These are phyloP conservation scores for Begonia fuchsioides DNA, from an alignment of 306 rosid genomes.

Conservation along the genomic window DNA sequence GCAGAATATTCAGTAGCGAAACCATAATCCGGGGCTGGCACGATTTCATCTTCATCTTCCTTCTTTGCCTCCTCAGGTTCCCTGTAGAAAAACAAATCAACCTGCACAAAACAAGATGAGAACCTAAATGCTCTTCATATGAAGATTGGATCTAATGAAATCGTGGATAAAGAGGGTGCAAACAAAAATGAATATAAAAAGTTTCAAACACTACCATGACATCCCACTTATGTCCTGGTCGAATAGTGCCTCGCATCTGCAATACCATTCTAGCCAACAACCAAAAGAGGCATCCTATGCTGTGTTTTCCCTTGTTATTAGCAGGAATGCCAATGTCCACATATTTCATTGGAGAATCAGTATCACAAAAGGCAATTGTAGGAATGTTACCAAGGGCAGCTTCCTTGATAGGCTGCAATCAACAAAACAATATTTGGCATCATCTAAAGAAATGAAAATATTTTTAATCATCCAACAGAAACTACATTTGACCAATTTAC, in stretches of 20 bases:
- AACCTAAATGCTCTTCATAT: too few relatives aligned
- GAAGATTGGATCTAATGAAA: too few relatives aligned
- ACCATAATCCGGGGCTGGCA: constrained; percentile 26
- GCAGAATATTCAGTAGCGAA: constrained; percentile 22
- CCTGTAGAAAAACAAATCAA: constrained; percentile 67
- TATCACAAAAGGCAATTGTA: constrained; percentile 74
- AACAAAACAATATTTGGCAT: background rate
- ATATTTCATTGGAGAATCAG: constrained; percentile 59
- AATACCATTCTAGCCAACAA: constrained; percentile 71
- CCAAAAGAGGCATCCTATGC: constrained; percentile 70
- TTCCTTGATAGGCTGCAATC: constrained; percentile 73
- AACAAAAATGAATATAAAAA: background rate
- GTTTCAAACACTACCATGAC: constrained; percentile 41
- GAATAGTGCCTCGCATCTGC: constrained; percentile 65
- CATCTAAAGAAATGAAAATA: too few relatives aligned
- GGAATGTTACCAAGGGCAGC: constrained; percentile 70
- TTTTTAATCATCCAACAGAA: too few relatives aligned
- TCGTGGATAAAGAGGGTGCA: background rate
- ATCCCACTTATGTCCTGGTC: constrained; percentile 63
- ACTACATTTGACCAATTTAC: too few relatives aligned
- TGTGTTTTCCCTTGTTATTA: constrained; percentile 71
- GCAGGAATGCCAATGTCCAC: constrained; percentile 83
- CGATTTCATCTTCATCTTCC: constrained; percentile 50
- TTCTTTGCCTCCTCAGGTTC: constrained; percentile 68
- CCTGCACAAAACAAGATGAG: constrained; percentile 18